Evolutionary conservation across 2,329 filamentous ascomycete genomes (phyloP).

Genomic region (Microascus cirrosus): DNA sequence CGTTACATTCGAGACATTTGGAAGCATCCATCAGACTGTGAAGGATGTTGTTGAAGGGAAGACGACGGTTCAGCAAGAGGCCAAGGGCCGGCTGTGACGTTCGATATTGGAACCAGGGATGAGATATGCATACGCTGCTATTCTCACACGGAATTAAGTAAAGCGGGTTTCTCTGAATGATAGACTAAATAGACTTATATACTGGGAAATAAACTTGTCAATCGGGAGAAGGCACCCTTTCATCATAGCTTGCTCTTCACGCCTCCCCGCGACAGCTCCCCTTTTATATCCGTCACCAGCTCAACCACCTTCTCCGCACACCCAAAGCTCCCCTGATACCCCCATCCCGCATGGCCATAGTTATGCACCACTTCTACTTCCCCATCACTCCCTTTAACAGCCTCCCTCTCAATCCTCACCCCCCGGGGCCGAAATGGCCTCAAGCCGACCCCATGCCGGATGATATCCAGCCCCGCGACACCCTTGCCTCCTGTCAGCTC

Average conservation of each 20-base stretch:
- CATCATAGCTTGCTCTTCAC: slow-evolving; percentile 12
- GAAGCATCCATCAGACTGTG: slow-evolving; percentile 62
- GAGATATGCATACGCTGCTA: neutral
- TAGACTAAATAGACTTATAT: neutral
- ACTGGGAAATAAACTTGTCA: neutral
- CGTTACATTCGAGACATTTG: slow-evolving; percentile 78
- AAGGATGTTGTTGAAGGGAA: slow-evolving; percentile 68
- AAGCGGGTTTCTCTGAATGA: neutral
- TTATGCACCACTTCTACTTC: slow-evolving; percentile 66
- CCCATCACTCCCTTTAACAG: slow-evolving; percentile 39
- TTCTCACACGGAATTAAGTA: too few species aligned
- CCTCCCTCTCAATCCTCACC: slow-evolving; percentile 57
- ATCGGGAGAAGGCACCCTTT: neutral
- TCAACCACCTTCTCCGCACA: slow-evolving; percentile 56
- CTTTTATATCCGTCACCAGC: slow-evolving; percentile 51
- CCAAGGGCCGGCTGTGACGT: slow-evolving; percentile 1
- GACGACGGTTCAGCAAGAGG: slow-evolving; percentile 47
- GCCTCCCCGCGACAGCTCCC: slow-evolving; percentile 9
- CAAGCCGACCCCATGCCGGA: slow-evolving; percentile 74
- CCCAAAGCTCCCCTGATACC: slow-evolving; percentile 61
- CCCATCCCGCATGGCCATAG: slow-evolving; percentile 71
- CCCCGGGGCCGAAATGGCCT: slow-evolving; percentile 65
- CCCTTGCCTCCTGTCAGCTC: slow-evolving; percentile 53
- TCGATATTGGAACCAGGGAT: neutral
- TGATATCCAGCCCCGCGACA: slow-evolving; percentile 60